Evolutionary conservation across 805 yeast genomes (phyloP), one percentile per base, ranked within the genome.

Genomic region (Saccharomycopsis sp.): DNA sequence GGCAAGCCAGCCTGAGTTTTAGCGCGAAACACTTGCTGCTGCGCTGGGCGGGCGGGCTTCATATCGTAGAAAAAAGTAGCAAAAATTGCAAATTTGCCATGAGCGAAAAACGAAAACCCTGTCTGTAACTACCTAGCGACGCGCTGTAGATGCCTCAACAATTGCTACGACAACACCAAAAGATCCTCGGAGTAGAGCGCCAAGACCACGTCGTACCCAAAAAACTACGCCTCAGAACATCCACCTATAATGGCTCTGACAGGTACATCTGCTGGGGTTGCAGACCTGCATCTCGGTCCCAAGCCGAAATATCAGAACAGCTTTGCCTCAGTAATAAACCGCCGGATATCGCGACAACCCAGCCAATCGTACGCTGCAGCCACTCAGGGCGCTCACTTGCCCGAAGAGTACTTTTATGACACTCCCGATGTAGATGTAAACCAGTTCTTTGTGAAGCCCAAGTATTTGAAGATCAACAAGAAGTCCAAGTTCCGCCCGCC

Each of bases 381-480:
- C 8, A 25, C 56, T 7, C 12, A 24, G 9, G 14, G n/a, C 47
- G n/a, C 17, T 19, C 3, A 41, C 14, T 41, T 53, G 19, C 49
- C 56, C n/a, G 56, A 57, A 17, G 58, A 58, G 29, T 58, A 56
- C 42, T 47, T 20, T 14, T 58, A 56, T 34, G 59, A 59, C n/a
- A 25, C 56, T 3, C 44, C 55, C 5, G 58, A 58, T 19, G 19
- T 61, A 3, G 63, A 61, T 44, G 49, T 53, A 15, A 47, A 54
- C 52, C 58, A 59, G 25, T 41, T 61, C 17, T 59, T 58, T 35
- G 62, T 61, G 9, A 55, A 57, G 47, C 64, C 64, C 25, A 58
- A 58, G 51, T 61, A 61, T 25, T 34, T 56, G 47, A 61, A 59
- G 50, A 34, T 54, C n/a, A 20, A 22, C 8, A 15, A 24, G 8